Base-by-base conservation (phyloP, 768 basidiomycete species). In the Fibroporia radiculosa region DNA sequence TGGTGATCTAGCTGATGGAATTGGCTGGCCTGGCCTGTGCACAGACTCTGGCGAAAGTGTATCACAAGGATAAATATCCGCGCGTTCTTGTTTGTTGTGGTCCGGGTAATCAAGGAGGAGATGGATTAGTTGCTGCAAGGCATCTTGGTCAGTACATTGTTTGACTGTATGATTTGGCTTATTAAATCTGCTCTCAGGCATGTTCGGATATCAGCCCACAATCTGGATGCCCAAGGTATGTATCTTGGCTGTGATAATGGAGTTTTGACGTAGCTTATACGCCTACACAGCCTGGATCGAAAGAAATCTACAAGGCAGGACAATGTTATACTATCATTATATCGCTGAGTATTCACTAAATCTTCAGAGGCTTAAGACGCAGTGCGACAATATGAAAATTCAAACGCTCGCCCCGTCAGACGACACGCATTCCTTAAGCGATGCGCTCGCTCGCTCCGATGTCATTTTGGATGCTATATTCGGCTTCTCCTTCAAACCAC, bases 21-120 rank as follows among this genome's bases (percentile, higher is more conserved):
- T 75, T 98, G 11, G 95, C 95, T 24, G 96, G 96, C 1, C 69
- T 98, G 8, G 84, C 95, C 1, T 93, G 93, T 58, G 96, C 95
- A 0, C 89, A 93, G 60, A 77, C 87, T 0, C 67, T 97, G 2
- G 81, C 85, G 5, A 82, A 71, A n/a, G 78, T 81, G 0, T 98
- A 90, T 60, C 69, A 68, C 31, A 78, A 73, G 24, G 77, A 80
- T 3, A 74, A 70, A 35, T 80, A 88, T 61, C 74, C 73, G 28
- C 76, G 80, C 10, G 90, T 98, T 5, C 69, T 98, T n/a, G 88
- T 98, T 10, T 92, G 89, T 56, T 97, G 93, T 60, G 96, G 96
- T 14, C 93, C 96, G 6, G 96, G 96, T 32, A 98, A 98, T 57
- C 95, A 98, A 70, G 91, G 92, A 1, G 96, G 96, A 11, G 96